These are phyloP conservation scores for Malassezia nana DNA, from an alignment of 1,284 basidiomycete species.

Conservation along the genomic window DNA sequence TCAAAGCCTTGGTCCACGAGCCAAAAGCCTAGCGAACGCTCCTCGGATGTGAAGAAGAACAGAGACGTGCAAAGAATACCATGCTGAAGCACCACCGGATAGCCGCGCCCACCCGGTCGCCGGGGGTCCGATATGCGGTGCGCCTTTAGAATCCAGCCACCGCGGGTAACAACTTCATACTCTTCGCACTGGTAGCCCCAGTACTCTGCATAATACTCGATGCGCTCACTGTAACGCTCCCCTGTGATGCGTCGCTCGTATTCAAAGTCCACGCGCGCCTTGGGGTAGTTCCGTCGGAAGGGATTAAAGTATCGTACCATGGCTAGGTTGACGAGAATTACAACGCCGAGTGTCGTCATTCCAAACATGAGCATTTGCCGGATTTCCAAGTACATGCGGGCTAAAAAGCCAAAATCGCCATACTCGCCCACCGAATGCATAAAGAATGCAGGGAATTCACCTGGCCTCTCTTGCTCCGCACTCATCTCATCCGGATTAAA, in stretches of 20 bases:
- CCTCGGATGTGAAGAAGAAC: constrained; percentile 42
- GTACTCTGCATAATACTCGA: constrained; percentile 46
- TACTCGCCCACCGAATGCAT: constrained; percentile 42
- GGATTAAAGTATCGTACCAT: constrained; percentile 41
- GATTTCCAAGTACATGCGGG: constrained; percentile 30
- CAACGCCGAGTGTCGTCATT: constrained; percentile 23
- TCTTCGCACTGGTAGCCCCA: constrained; percentile 49
- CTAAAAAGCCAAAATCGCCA: constrained; percentile 29
- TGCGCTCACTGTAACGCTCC: constrained; percentile 36
- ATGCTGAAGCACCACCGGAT: constrained; percentile 47
- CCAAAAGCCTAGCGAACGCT: constrained; percentile 47
- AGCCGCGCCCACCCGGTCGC: constrained; percentile 31
- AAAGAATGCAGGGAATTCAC: constrained; percentile 30
- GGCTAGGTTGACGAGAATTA: constrained; percentile 27
- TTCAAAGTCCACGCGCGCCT: constrained; percentile 37
- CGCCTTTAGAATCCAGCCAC: constrained; percentile 47
- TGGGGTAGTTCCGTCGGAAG: constrained; percentile 33
- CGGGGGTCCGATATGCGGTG: constrained; percentile 46
- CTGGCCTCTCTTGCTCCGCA: background rate
- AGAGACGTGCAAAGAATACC: constrained; percentile 47
- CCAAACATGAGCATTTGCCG: constrained; percentile 35
- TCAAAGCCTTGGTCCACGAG: constrained; percentile 47
- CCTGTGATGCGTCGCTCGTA: constrained; percentile 47
- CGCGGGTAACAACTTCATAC: constrained; percentile 43
- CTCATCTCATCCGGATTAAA: constrained; percentile 3